Evolutionary conservation across 768 basidiomycete genomes (phyloP), one percentile per base, ranked within the genome.

Genomic region (Tricholoma bakamatsutake): DNA sequence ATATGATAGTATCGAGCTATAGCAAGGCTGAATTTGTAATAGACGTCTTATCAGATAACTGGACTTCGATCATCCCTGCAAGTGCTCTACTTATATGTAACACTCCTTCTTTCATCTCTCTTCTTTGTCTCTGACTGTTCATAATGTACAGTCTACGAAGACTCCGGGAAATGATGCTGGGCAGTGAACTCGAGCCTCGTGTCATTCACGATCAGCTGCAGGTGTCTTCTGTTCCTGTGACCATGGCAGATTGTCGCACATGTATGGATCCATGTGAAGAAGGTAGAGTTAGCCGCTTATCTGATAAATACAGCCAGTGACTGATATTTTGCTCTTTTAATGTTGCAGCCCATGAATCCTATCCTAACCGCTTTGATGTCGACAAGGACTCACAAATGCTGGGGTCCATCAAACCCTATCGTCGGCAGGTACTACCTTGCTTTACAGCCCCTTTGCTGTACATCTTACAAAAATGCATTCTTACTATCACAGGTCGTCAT

Each of bases 361-460:
- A 87, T 62, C 85, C 90, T 27, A 70, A 69, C 15, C 83, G 80
- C 51, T 87, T 97, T 64, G 81, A 83, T 37, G 74, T 90, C 33
- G 95, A 98, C 73, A 82, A 80, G 74, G 85, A 87, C 18, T 81
- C 83, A 2, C 80, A 87, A 47, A 82, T 98, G 82, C 72, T 94
- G n/a, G 95, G 94, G 8, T 83, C 85, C 30, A 81, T 93, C 27
- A 88, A 88, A 68, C 87, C 91, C 2, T 93, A 91, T 68, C 82
- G 81, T 37, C 85, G 93, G 21, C 88, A 93, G 77, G 90, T 87
- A 59, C 35, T 17, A 4, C 2, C 43, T 2, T 48, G 39, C 21
- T n/a, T 46, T 39, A 13, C 61, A 42, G 24, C 18, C 53, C 28
- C 49, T 48, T 54, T 35, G 31, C 54, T 35, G 31, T 33, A 48